phyloP scores from a whole-genome alignment of 306 rosid species.

The Cicer yamashitae region DNA sequence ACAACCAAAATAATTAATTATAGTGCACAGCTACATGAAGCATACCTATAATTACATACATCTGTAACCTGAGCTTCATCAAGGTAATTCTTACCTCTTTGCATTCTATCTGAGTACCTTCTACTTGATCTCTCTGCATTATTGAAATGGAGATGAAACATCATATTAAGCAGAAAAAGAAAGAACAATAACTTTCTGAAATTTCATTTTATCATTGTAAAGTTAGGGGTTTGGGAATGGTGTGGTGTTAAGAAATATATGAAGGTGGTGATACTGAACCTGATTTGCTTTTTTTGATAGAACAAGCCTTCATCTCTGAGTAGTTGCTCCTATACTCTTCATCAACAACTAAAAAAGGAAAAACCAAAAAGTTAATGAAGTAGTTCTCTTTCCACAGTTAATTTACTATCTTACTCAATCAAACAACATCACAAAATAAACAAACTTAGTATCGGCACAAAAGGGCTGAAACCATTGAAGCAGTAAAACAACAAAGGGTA shows the following conservation, averaged over 20 bases:
- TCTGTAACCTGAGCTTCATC: slow-evolving; percentile 78
- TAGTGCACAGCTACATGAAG: slow-evolving; percentile 35
- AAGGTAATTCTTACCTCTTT: slow-evolving; percentile 69
- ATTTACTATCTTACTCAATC: slow-evolving; percentile 52
- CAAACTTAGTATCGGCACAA: slow-evolving; percentile 34
- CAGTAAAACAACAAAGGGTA: slow-evolving; percentile 54
- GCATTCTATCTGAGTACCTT: slow-evolving; percentile 63
- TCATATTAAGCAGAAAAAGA: not conserved
- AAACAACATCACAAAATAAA: slow-evolving; percentile 29
- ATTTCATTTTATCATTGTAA: slow-evolving; percentile 44
- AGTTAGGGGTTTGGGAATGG: slow-evolving; percentile 43
- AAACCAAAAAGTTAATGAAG: slow-evolving; percentile 66
- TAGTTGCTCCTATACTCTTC: slow-evolving; percentile 80
- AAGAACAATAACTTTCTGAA: slow-evolving; percentile 38
- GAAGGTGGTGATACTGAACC: slow-evolving; percentile 66
- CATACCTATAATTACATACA: slow-evolving; percentile 81
- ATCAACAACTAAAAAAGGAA: slow-evolving; percentile 80
- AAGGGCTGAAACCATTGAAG: slow-evolving; percentile 40
- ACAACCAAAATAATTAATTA: not conserved
- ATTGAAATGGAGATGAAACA: slow-evolving; percentile 9
- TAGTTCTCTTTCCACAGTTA: slow-evolving; percentile 63
- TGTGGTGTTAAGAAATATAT: slow-evolving; percentile 64
- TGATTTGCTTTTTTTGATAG: slow-evolving; percentile 86
- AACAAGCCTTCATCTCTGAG: slow-evolving; percentile 78
- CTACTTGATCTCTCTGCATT: slow-evolving; percentile 68